phyloP scores from a whole-genome alignment of 2,329 filamentous ascomycete species.

The Trichoderma atrobrunneum region DNA sequence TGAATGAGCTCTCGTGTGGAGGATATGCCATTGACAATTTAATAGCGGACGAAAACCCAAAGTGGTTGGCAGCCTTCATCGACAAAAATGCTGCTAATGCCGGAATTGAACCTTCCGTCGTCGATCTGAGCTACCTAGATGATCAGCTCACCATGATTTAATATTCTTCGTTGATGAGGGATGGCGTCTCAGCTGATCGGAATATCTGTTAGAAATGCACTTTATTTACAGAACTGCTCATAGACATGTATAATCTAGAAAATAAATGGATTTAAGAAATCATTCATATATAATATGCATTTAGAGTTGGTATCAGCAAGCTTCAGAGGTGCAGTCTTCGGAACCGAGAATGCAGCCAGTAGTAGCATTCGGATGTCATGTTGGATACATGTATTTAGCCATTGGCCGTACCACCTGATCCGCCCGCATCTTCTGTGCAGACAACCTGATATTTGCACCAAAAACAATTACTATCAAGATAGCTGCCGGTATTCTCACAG shows the following conservation, averaged over 20 bases:
- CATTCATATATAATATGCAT: background rate
- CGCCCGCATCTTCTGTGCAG: background rate
- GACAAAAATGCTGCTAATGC: background rate
- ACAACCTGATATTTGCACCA: too few relatives aligned
- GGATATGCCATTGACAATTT: background rate
- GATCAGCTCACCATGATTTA: constrained; percentile 1
- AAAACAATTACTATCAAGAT: too few relatives aligned
- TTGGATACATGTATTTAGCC: background rate
- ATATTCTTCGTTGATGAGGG: background rate
- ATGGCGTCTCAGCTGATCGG: background rate
- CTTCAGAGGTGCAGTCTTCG: fast-evolving
- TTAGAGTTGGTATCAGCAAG: background rate
- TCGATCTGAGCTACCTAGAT: background rate
- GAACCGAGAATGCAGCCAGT: background rate
- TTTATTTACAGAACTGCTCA: background rate
- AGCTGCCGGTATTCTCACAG: background rate
- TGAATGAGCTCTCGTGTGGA: background rate
- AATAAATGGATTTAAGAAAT: background rate
- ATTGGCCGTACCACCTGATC: background rate
- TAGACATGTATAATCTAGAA: background rate
- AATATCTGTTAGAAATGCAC: background rate
- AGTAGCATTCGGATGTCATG: background rate
- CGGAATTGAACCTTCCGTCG: background rate
- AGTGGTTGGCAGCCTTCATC: background rate
- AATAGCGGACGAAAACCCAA: constrained; percentile 7